Conservation (phyloP, 2,329 filamentous ascomycete species). For the Ceratocystis cacaofunesta region DNA sequence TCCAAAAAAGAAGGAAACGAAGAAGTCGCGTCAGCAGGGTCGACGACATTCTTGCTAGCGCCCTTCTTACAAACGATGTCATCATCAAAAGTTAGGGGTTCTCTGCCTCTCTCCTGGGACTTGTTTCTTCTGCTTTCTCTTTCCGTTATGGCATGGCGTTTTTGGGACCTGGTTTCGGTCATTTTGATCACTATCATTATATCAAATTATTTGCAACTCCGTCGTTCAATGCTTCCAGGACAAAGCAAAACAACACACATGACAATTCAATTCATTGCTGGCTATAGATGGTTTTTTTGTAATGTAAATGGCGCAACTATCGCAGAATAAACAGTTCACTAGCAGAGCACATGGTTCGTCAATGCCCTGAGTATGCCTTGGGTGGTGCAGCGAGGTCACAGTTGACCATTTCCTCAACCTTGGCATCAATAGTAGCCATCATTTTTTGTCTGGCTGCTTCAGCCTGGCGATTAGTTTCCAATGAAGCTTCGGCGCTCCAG, state of each 20-base stretch:
- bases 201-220: constrained; percentile 10
- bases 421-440: constrained; percentile 26
- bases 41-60: neutral
- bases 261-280: too few species aligned
- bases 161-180: constrained; percentile 16
- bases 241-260: neutral
- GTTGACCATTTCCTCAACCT: constrained; percentile 29
- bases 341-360: neutral
- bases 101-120: constrained; percentile 7
- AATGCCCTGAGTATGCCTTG: constrained; percentile 23
- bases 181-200: constrained; percentile 17
- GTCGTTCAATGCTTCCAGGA: constrained; percentile 4
- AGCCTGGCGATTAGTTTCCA: constrained; percentile 12
- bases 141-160: constrained; percentile 17
- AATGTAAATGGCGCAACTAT: neutral
- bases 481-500: constrained; percentile 24
- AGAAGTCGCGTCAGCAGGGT: neutral
- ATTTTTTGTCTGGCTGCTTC: constrained; percentile 22
- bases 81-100: constrained; percentile 10
- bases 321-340: neutral
- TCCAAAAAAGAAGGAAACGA: neutral
- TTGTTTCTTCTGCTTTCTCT: constrained; percentile 15
- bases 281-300: too few species aligned
- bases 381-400: constrained; percentile 27
- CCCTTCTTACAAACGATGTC: neutral